A percentile compares a stretch with the other conserved stretches of the same genome.
These are phyloP conservation scores for Tetrahymena thermophila DNA, from an alignment of 73 alveolate genomes.

Conservation along the genomic window DNA sequence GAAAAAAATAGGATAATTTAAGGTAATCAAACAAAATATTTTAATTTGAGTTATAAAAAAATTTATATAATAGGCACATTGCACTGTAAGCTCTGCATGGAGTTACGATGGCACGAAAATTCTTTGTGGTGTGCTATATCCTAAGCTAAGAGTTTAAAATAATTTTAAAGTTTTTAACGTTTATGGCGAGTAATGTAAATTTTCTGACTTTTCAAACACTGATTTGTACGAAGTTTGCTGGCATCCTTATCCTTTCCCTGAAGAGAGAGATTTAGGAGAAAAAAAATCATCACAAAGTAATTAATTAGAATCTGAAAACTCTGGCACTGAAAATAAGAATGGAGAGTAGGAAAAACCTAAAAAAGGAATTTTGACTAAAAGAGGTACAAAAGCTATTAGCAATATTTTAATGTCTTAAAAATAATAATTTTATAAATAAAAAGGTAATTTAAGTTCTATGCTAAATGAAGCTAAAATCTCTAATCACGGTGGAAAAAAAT, in stretches of 20 bases:
- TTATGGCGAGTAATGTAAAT: not conserved
- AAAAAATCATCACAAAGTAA: not conserved
- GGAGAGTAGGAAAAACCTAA: not conserved
- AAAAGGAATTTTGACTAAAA: not conserved
- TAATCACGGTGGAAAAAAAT: not conserved
- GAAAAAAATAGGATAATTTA: not conserved
- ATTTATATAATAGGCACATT: not conserved
- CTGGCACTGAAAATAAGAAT: not conserved
- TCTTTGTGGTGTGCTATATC: not conserved
- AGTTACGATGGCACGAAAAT: not conserved
- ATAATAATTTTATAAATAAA: no score
- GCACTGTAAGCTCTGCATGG: not conserved
- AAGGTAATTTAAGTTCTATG: not conserved
- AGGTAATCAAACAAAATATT: not conserved
- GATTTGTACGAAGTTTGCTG: not conserved
- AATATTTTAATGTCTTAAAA: no score
- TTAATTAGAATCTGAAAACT: not conserved
- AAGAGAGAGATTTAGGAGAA: not conserved
- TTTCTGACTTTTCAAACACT: not conserved
- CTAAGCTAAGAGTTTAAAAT: not conserved
- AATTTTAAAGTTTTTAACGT: not conserved
- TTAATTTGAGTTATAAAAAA: not conserved
- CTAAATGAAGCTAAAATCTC: not conserved
- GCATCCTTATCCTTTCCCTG: not conserved
- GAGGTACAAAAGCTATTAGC: not conserved